Conservation (phyloP, 495 filamentous ascomycete genomes). For the Penicillium paradoxum region DNA sequence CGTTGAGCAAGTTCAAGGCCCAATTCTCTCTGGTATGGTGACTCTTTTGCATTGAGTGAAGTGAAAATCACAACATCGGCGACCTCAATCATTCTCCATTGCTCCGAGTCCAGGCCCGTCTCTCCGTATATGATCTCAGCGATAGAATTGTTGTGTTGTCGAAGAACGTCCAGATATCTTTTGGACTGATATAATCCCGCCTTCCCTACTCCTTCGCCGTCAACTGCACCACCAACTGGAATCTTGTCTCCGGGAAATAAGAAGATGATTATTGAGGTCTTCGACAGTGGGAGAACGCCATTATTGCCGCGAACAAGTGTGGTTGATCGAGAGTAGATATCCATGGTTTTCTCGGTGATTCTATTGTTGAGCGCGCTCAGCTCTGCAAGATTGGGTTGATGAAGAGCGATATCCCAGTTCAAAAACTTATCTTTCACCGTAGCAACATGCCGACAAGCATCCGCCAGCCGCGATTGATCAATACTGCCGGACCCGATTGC, state of each 20-base stretch:
- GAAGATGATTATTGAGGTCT: constrained; percentile 30
- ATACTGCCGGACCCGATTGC: constrained; percentile 38
- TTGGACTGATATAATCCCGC: constrained; percentile 31
- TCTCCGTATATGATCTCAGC: constrained; percentile 34
- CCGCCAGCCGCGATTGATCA: constrained; percentile 24
- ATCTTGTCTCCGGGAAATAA: constrained; percentile 42
- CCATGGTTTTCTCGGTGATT: constrained; percentile 22
- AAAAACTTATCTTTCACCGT: constrained; percentile 34
- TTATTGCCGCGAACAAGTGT: constrained; percentile 38
- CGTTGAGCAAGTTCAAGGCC: constrained; percentile 32
- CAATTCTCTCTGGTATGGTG: constrained; percentile 34
- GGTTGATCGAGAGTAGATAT: constrained; percentile 37
- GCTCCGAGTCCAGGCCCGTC: constrained; percentile 22
- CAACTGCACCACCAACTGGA: constrained; percentile 42
- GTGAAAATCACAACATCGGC: constrained; percentile 41
- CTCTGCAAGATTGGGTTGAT: constrained; percentile 7
- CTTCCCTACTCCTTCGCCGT: constrained; percentile 38
- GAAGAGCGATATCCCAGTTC: constrained; percentile 25
- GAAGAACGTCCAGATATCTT: constrained; percentile 33
- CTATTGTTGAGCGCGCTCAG: constrained; percentile 22
- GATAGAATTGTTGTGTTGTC: constrained; percentile 16
- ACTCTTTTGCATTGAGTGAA: constrained; percentile 42
- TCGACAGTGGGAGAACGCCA: constrained; percentile 32
- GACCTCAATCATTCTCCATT: constrained; percentile 28
- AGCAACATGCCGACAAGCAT: constrained; percentile 35